Percentiles rank a stretch among this genome's conserved stretches.
phyloP scores from a whole-genome alignment of 306 rosid species.

The Trifolium repens region DNA sequence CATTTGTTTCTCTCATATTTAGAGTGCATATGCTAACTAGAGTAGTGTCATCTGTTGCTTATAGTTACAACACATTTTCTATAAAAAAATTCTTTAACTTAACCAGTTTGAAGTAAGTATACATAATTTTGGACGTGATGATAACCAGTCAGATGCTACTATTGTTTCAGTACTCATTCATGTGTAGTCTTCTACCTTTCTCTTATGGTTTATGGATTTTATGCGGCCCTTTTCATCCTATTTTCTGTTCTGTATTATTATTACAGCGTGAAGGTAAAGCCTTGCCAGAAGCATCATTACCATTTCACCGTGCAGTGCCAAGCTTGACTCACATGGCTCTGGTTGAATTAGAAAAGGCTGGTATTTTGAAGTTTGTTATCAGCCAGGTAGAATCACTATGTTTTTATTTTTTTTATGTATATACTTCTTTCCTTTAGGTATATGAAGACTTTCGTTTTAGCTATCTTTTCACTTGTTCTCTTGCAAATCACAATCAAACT shows the following conservation, averaged over 20 bases:
- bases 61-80: slow-evolving; percentile 7
- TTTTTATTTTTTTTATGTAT: slow-evolving; percentile 35
- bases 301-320: slow-evolving; percentile 96
- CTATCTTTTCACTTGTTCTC: background rate
- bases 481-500: background rate
- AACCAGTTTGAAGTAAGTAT: background rate
- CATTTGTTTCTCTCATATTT: background rate
- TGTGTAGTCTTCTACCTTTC: slow-evolving; percentile 27
- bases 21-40: slow-evolving; percentile 30
- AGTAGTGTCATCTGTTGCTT: slow-evolving; percentile 10
- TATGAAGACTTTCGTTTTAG: background rate
- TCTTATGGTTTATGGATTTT: slow-evolving; percentile 31
- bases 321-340: slow-evolving; percentile 96
- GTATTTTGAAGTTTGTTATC: slow-evolving; percentile 83
- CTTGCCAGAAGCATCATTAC: slow-evolving; percentile 94
- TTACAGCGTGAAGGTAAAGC: slow-evolving; percentile 97
- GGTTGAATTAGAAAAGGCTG: slow-evolving; percentile 82
- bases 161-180: slow-evolving; percentile 29
- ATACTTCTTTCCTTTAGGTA: slow-evolving; percentile 6
- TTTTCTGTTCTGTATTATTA: slow-evolving; percentile 21
- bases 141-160: slow-evolving; percentile 19
- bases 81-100: background rate
- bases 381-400: slow-evolving; percentile 69
- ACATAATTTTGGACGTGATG: slow-evolving; percentile 4
- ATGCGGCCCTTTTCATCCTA: slow-evolving; percentile 32